phyloP scores from a whole-genome alignment of 495 filamentous ascomycete genomes.

The Mycothermus thermophilus region DNA sequence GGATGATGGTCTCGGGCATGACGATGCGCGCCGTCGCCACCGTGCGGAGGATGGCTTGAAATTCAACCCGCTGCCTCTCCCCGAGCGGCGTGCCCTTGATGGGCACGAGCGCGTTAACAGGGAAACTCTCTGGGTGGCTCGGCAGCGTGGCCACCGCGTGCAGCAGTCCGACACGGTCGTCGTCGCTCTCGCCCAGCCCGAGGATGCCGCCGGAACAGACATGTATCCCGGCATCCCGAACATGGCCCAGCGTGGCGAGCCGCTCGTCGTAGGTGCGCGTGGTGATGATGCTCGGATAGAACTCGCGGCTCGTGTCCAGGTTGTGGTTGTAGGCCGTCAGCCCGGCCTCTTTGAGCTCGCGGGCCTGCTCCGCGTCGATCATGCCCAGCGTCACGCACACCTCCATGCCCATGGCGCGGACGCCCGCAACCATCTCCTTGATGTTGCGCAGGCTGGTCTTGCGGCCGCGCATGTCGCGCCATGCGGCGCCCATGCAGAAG shows the following conservation, averaged over 20 bases:
- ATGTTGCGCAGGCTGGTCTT: constrained; percentile 66
- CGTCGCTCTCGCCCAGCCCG: constrained; percentile 58
- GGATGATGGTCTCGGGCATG: constrained; percentile 67
- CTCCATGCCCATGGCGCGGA: constrained; percentile 70
- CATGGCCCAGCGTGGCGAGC: constrained; percentile 55
- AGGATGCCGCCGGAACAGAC: constrained; percentile 77
- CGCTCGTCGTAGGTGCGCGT: constrained; percentile 75
- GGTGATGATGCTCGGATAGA: constrained; percentile 69
- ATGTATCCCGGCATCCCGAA: constrained; percentile 69
- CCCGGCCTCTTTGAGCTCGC: constrained; percentile 66
- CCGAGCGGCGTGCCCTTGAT: constrained; percentile 76
- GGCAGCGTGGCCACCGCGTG: constrained; percentile 65
- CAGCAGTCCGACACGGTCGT: constrained; percentile 65
- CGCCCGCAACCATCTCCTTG: constrained; percentile 65
- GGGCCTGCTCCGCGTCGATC: constrained; percentile 64
- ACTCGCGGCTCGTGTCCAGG: constrained; percentile 72
- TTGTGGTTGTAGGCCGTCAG: constrained; percentile 87
- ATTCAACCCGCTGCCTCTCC: constrained; percentile 52
- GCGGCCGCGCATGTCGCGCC: constrained; percentile 81
- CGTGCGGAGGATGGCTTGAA: constrained; percentile 57
- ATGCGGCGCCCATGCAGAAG: constrained; percentile 87
- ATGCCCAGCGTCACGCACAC: constrained; percentile 79
- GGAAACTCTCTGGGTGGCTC: constrained; percentile 68
- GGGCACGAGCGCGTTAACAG: constrained; percentile 73
- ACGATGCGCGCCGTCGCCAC: constrained; percentile 66